These are phyloP conservation scores for Balakata baccata DNA, from an alignment of 345 rosid genomes.

Conservation along the genomic window DNA sequence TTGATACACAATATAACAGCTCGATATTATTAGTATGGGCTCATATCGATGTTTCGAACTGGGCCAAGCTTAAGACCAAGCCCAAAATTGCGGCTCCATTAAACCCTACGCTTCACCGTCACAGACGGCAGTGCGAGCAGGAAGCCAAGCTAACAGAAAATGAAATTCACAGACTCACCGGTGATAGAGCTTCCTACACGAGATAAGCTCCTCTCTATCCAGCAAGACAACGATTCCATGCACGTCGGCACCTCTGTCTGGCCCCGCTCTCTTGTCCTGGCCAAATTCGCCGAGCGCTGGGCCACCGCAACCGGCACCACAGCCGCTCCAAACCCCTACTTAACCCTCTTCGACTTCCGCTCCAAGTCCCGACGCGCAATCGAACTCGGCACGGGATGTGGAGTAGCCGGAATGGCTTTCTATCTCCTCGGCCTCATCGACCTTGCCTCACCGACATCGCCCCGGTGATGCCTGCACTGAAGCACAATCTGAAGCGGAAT, in stretches of 20 bases:
- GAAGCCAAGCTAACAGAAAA: conserved; percentile 1
- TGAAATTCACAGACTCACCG: conserved; percentile 94
- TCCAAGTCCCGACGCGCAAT: conserved; percentile 52
- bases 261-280: conserved; percentile 85
- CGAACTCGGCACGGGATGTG: conserved; percentile 90
- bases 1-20: too few species aligned
- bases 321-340: conserved; percentile 43
- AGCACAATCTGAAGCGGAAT: conserved; percentile 89
- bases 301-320: conserved; percentile 44
- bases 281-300: conserved; percentile 94
- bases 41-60: too few species aligned
- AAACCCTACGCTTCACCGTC: neutral
- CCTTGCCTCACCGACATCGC: conserved; percentile 74
- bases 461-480: conserved; percentile 87
- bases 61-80: neutral
- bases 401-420: conserved; percentile 87
- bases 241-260: conserved; percentile 96
- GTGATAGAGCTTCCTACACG: conserved; percentile 68
- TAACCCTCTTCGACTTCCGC: conserved; percentile 59
- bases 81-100: neutral
- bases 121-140: too few species aligned
- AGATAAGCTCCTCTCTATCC: conserved; percentile 57
- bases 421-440: conserved; percentile 69
- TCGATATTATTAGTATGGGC: too few species aligned
- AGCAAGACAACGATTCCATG: conserved; percentile 77